Evolutionary conservation across 2,329 filamentous ascomycete genomes (phyloP), one percentile per base, ranked within the genome.

Genomic region (Nothophaeocryptopus gaeumannii): DNA sequence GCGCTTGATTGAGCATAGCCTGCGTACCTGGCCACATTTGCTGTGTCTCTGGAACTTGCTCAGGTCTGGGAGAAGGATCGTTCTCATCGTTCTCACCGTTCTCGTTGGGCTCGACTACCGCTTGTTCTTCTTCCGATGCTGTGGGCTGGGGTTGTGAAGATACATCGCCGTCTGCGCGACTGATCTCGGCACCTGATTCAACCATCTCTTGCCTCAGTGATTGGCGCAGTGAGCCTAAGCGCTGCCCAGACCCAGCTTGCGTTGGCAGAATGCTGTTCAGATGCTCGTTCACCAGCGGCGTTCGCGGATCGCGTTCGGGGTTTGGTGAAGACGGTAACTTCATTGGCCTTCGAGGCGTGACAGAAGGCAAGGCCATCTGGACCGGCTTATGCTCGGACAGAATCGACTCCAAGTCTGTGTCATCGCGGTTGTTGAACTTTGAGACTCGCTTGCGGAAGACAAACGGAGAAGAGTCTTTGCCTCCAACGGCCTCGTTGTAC

Each of bases 1-100:
- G 61, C 10, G 65, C 65, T 50, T 65, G 53, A n/a, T 51, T 47
- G 11, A 66, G 58, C 39, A 64, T 45, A 5, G 53, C 49, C 43
- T 66, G 65, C 7, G 64, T 66, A 9, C 63, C 64, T 13, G 58
- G 58, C 46, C 46, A 48, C 11, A 39, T 43, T 16, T 45, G 44
- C 16, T 48, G 36, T 31, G 26, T 29, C 13, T 43, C 44, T 11
- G 37, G 13, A 12, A 33, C 38, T 11, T 26, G 31, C n/a, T 35
- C 12, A 14, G 20, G 30, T n/a, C 32, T 5, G 2, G 10, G 26
- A 11, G 33, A 16, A n/a, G 7, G 10, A 10, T 45, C 33, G 12
- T 35, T 13, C 5, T 42, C 43, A 5, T 47, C 14, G 10, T 40
- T 44, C 30, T 48, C 37, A 11, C 15, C 26, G 12, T 20, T 8